Conservation (phyloP, 2,329 filamentous ascomycete species). For the Xylaria sp. region DNA sequence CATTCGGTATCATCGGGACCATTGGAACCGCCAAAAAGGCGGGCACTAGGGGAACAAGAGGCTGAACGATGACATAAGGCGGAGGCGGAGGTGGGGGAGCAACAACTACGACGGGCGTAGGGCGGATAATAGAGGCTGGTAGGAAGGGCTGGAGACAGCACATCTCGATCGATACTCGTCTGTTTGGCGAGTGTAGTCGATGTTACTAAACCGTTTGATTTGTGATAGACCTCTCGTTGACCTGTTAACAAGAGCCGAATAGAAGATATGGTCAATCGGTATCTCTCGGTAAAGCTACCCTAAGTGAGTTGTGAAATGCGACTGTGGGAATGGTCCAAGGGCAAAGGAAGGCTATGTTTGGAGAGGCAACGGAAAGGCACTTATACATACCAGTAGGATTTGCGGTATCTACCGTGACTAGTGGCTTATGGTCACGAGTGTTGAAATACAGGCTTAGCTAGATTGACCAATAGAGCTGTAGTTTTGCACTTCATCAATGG, state of each 20-base stretch:
- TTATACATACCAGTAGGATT: background rate
- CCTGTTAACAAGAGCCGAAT: background rate
- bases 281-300: background rate
- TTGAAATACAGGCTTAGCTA: no score
- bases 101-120: conserved; percentile 19
- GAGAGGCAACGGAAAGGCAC: background rate
- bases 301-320: background rate
- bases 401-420: background rate
- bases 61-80: conserved; percentile 18
- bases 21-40: background rate
- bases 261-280: background rate
- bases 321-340: background rate
- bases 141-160: conserved; percentile 14
- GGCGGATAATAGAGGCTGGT: background rate
- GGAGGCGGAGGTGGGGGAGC: conserved; percentile 24
- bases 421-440: background rate
- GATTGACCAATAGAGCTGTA: no score
- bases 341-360: background rate
- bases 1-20: conserved; percentile 22
- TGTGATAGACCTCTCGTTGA: background rate
- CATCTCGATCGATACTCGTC: conserved; percentile 14
- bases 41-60: conserved; percentile 11
- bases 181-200: background rate
- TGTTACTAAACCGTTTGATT: background rate
- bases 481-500: background rate